A percentile compares a stretch with the other conserved stretches of the same genome.
Evolutionary conservation across 768 basidiomycete species (phyloP).

Genomic region (Mycena alexandri): DNA sequence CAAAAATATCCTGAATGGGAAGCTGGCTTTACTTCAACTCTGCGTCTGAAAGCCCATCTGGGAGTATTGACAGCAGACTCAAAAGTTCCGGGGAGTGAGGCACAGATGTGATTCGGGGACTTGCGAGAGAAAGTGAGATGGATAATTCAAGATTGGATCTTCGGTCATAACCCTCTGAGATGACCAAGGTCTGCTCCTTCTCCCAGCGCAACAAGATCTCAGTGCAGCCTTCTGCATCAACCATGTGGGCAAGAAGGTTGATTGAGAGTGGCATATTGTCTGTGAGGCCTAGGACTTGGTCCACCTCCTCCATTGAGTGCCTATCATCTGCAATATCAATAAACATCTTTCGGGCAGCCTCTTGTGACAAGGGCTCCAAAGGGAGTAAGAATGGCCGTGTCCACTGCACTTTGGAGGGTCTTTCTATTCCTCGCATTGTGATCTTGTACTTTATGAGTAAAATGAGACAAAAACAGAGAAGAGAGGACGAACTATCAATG

Average conservation of each 20-base stretch:
- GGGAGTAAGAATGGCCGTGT: constrained; percentile 2
- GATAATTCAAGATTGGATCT: constrained; percentile 9
- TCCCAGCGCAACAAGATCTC: neutral
- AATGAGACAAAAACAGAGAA: neutral
- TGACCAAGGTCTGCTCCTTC: neutral
- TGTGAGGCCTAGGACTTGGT: neutral
- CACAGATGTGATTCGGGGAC: neutral
- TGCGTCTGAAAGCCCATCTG: constrained; percentile 7
- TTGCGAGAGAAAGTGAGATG: constrained; percentile 4
- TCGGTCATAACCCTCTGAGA: constrained; percentile 3
- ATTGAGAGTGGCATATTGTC: constrained; percentile 6
- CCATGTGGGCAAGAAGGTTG: neutral
- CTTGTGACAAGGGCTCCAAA: neutral
- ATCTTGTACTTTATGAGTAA: neutral
- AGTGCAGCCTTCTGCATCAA: neutral
- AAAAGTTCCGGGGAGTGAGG: neutral
- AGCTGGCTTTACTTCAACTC: neutral
- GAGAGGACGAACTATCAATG: constrained; percentile 1
- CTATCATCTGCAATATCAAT: constrained; percentile 13
- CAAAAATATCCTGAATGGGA: neutral
- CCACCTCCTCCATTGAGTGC: neutral
- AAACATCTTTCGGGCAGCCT: neutral
- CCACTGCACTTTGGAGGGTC: neutral
- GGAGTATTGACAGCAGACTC: neutral
- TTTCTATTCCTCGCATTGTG: constrained; percentile 18